Evolutionary conservation across 78 protist species (phyloP).

Genomic region (Bigelowiella natans): DNA sequence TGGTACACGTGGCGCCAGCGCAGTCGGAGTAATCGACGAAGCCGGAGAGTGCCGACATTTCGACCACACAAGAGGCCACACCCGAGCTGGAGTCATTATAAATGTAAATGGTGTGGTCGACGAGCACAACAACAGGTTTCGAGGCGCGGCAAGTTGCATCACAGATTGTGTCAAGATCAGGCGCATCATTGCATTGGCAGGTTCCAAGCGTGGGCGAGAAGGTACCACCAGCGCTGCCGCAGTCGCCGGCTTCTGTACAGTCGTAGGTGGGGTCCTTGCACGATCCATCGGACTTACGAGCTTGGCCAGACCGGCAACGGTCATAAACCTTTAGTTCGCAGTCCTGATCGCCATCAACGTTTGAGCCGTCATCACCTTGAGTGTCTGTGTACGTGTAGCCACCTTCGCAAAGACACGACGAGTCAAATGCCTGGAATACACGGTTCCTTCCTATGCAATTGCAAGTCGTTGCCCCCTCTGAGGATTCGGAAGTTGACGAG

Average conservation of each 20-base stretch:
- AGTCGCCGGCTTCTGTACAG: not conserved
- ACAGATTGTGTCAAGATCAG: not conserved
- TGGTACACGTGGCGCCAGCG: not conserved
- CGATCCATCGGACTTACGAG: not conserved
- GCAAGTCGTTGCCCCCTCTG: not conserved
- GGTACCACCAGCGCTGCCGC: not conserved
- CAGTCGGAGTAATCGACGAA: not conserved
- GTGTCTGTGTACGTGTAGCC: not conserved
- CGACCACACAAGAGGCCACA: not conserved
- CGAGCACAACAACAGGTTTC: not conserved
- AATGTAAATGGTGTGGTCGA: not conserved
- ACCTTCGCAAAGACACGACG: not conserved
- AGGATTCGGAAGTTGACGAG: not conserved
- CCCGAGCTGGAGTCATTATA: not conserved
- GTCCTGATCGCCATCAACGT: not conserved
- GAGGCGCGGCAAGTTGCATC: not conserved
- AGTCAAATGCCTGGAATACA: not conserved
- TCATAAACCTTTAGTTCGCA: not conserved
- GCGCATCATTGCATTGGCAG: not conserved
- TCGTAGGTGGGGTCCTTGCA: not conserved
- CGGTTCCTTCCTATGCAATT: not conserved
- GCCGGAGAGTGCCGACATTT: not conserved
- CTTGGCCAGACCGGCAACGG: not conserved
- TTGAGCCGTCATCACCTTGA: not conserved
- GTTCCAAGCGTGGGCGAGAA: not conserved